These are phyloP conservation scores for Amoeboaphelidium protococcarum DNA, from an alignment of 371 early-diverging fungal species.

Conservation along the genomic window DNA sequence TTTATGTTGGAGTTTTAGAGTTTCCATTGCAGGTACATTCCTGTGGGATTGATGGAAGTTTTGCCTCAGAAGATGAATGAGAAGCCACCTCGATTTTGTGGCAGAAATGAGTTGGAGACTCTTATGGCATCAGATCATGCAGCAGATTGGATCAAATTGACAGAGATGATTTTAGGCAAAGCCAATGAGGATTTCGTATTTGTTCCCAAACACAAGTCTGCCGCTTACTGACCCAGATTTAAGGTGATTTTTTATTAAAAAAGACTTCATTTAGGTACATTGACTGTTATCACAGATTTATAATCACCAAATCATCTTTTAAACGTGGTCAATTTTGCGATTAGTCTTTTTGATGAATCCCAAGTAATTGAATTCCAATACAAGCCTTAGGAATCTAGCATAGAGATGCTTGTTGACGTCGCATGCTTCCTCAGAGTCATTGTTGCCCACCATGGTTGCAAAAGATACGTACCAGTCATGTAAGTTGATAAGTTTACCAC, in stretches of 20 bases:
- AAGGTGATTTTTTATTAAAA: no score
- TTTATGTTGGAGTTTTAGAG: slow-evolving; percentile 84
- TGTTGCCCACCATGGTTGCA: slow-evolving; percentile 26
- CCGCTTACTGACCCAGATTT: no score
- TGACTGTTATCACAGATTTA: no score
- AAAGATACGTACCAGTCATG: slow-evolving; percentile 74
- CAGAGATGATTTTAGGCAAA: slow-evolving; percentile 9
- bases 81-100: slow-evolving; percentile 55
- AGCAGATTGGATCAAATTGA: slow-evolving; percentile 69
- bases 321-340: slow-evolving; percentile 72
- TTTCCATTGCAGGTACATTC: slow-evolving; percentile 24
- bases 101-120: slow-evolving; percentile 77
- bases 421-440: no score
- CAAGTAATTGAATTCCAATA: slow-evolving; percentile 55
- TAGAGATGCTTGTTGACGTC: no score
- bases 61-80: slow-evolving; percentile 75
- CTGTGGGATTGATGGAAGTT: neutral
- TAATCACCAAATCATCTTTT: no score
- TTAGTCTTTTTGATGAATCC: slow-evolving; percentile 67
- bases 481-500: slow-evolving; percentile 70
- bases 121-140: slow-evolving; percentile 56
- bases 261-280: no score
- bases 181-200: neutral
- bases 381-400: slow-evolving; percentile 55
- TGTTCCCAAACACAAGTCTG: neutral